These are phyloP conservation scores for Monosporozyma unispora DNA, from an alignment of 805 yeast species.

Conservation along the genomic window DNA sequence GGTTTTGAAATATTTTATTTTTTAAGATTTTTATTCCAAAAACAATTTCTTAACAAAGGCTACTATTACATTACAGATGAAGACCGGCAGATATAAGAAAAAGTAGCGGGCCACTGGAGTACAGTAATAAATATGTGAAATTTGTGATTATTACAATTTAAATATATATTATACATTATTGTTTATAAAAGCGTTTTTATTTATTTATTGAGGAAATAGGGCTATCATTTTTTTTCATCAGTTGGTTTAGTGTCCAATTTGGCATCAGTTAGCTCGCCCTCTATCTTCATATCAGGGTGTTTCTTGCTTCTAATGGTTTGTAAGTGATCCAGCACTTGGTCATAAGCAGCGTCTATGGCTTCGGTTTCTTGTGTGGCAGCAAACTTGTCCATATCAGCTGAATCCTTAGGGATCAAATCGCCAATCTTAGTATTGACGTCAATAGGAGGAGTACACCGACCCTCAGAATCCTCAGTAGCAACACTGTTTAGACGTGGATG, in stretches of 20 bases:
- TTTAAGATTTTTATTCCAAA: neutral
- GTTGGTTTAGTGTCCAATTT: neutral
- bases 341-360: conserved; percentile 33
- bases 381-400: conserved; percentile 2
- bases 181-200: neutral
- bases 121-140: too few relatives aligned
- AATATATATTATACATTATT: neutral
- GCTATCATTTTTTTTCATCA: neutral
- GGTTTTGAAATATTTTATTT: neutral
- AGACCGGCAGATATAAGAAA: too few relatives aligned
- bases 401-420: conserved; percentile 2
- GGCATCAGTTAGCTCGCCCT: neutral
- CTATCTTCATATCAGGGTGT: neutral
- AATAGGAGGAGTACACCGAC: neutral
- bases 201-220: too few relatives aligned
- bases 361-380: conserved; percentile 19
- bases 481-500: conserved; percentile 12
- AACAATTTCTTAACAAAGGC: neutral
- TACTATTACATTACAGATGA: too few relatives aligned
- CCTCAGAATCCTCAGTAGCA: conserved; percentile 5
- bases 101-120: too few relatives aligned
- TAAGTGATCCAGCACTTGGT: conserved; percentile 34
- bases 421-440: conserved; percentile 1
- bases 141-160: neutral
- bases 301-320: conserved; percentile 24